Base-by-base conservation (phyloP, 1,284 basidiomycete genomes). In the Ceratobasidium sp. region DNA sequence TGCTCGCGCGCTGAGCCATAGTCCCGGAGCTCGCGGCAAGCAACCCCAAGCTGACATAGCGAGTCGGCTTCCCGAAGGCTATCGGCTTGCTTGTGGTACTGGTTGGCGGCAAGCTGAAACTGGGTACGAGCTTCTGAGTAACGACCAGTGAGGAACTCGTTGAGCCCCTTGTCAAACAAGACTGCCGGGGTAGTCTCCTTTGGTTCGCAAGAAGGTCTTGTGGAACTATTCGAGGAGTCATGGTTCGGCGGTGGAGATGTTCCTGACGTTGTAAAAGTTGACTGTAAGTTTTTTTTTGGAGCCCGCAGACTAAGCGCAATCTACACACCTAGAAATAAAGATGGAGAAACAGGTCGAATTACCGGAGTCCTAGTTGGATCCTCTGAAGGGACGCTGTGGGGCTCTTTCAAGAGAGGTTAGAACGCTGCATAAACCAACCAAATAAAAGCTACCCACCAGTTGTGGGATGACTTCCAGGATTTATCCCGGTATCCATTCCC, bases 31-130 rank as follows among this genome's bases (percentile, higher is more conserved):
- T 69, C 50, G 21, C 64, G 50, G 26, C 67, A 54, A 18, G 67
- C 35, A 13, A 26, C 49, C 9, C 67, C 67, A 14, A 70, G 67
- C 21, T 50, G 67, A n/a, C 38, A 30, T 1, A 70, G 32, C 18
- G 54, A 47, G 28, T 70, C 67, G 23, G 67, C 67, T 28, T 70
- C 67, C 23, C 44, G 54, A 9, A 38, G 67, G 11, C 14, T 23
- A 26, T 70, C 47, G 21, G 16, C 23, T 30, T 21, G 26, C 23
- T 70, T 54, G 44, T 50, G 67, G 28, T 41, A 55, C 16, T 70
- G 43, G 5, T 50, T 18, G 28, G 52, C 46, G 1, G 67, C 54
- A 16, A 43, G 28, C 14, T 59, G 54, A 38, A 70, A 59, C 18
- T 58, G 23, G 28, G 30, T 26, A 28, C 54, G 55, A 35, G 67